Percentiles rank a stretch among this genome's conserved stretches.
Conservation (phyloP, 2,329 filamentous ascomycete species). For the Fusarium praegraminearum region DNA sequence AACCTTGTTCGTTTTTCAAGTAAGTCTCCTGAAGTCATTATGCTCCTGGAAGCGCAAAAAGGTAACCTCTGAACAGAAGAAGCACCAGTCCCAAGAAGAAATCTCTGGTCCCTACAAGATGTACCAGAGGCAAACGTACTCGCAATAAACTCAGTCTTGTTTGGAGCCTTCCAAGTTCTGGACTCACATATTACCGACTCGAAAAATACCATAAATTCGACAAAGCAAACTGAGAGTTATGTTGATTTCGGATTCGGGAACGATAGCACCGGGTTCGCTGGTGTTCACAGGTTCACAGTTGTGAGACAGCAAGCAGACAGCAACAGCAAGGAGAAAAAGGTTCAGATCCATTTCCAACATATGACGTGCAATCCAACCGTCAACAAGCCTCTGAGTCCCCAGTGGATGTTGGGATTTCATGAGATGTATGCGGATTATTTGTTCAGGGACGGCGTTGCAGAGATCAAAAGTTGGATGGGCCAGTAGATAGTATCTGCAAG, state of each 20-base stretch:
- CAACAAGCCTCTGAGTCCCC: constrained; percentile 31
- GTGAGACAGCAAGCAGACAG: constrained; percentile 18
- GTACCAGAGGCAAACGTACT: constrained; percentile 38
- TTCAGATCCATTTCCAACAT: constrained; percentile 42
- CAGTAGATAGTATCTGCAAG: neutral
- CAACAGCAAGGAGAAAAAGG: neutral
- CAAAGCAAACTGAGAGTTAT: constrained; percentile 36
- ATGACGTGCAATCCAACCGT: constrained; percentile 46
- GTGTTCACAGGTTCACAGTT: constrained; percentile 49
- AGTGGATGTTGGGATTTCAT: constrained; percentile 42
- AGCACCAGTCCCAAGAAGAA: neutral
- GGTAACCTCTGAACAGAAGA: constrained; percentile 18
- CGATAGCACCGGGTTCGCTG: constrained; percentile 43
- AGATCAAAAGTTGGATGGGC: constrained; percentile 36
- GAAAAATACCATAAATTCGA: neutral
- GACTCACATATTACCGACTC: constrained; percentile 25
- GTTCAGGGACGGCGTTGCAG: constrained; percentile 45
- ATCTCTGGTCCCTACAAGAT: constrained; percentile 37
- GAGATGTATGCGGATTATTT: constrained; percentile 43
- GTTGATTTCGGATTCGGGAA: constrained; percentile 50
- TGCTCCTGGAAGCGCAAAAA: no score
- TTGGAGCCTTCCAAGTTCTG: constrained; percentile 47
- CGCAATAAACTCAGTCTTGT: constrained; percentile 39
- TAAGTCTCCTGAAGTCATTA: neutral
- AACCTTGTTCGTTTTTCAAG: constrained; percentile 38